Evolutionary conservation across 257 asterid genomes (phyloP), one percentile per base, ranked within the genome.

Genomic region (Linaria vulgaris): DNA sequence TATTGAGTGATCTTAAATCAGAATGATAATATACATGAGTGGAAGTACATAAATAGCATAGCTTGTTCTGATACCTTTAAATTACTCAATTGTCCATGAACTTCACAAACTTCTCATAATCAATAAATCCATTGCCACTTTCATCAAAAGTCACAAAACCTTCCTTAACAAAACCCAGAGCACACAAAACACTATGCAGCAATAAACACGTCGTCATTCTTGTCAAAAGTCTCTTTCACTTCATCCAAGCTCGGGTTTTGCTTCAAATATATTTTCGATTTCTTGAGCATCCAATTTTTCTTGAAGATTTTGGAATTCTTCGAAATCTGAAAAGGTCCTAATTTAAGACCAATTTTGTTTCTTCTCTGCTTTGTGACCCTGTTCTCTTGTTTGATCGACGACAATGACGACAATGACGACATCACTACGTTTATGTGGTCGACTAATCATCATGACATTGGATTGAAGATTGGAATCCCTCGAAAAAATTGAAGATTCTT

Each of bases 71-170:
- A n/a, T n/a, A n/a, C n/a, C n/a, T n/a, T n/a, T n/a, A n/a, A n/a
- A n/a, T n/a, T n/a, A n/a, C n/a, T n/a, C n/a, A n/a, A n/a, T n/a
- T n/a, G n/a, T n/a, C n/a, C n/a, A n/a, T 67, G 37, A 77, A 64
- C 21, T 80, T 76, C 0, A 83, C 44, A 72, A 91, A 91, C 47
- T 88, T 95, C 1, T 66, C 20, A 37, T 88, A 84, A 66, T 83
- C 88, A 0, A 91, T 78, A 59, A 47, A 83, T 13, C 78, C 92
- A 68, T 91, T 95, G 12, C 80, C 90, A 57, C 84, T 64, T 51
- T 84, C 86, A 71, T 88, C 92, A 38, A 86, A 79, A 7, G 31
- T 80, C 16, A 30, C 72, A 63, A 88, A 80, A 96, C 88, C 88
- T 56, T 71, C 86, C 77, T 64, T 69, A 74, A 95, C 66, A 3